Base-by-base conservation (phyloP, 2,329 filamentous ascomycete genomes). In the Rhynchosporium secalis region DNA sequence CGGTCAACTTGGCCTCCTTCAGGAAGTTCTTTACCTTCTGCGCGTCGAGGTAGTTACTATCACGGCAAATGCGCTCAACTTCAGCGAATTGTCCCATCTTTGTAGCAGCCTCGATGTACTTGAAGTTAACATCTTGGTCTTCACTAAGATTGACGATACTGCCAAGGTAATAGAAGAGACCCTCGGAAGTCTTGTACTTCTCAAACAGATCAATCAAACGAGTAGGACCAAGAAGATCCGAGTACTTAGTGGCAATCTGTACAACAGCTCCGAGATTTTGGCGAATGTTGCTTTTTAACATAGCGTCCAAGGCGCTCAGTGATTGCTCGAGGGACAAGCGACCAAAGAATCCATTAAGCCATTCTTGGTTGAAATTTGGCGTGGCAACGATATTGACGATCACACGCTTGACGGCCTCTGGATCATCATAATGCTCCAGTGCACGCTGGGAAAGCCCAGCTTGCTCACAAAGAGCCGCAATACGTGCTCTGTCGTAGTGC, bases 1-100 rank as follows among this genome's bases (percentile, higher is more conserved):
- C 95, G 1, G 89, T 87, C 49, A 99, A 82, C 69, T 88, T 90
- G 60, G 95, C 94, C 76, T 99, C 96, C 80, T 99, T 99, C 65
- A 99, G 81, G 85, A 98, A 99, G 81, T 99, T 99, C 83, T 97
- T 97, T 62, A 97, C 92, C 82, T 96, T 96, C 77, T 97, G 92
- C 0, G 92, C 84, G 76, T 97, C 94, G 78, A 92, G 94, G 73
- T 84, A 83, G 75, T 90, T 92, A 82, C 89, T 96, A 76, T 99
- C 95, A 65, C 96, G 88, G 80, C 94, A 98, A 72, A 99, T 94
- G 60, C 95, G 90, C 82, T 99, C 94, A 26, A 99, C 95, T 74
- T 99, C 95, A 69, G 91, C 93, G 73, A 96, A 86, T 77, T 99
- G 94, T 36, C 89, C 87, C 86, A 96, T 96, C 74, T 88, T 90